Base-by-base conservation (phyloP, 78 protist species). In the Planoprotostelium fungivorum region DNA sequence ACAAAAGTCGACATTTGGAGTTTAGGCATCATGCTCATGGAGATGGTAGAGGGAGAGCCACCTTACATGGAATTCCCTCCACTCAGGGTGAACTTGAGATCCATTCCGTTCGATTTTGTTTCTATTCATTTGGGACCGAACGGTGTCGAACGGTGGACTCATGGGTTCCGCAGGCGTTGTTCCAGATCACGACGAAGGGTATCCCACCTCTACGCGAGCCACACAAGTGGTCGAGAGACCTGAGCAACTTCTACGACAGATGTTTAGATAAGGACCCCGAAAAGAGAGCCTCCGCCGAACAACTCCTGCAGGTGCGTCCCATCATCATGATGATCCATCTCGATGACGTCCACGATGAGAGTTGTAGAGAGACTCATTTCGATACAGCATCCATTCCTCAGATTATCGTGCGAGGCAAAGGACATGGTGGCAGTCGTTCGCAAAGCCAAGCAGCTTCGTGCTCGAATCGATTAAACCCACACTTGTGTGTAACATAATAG, bases 41-140 rank as follows among this genome's bases (percentile, higher is more conserved):
- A 98, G 91, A 90, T 96, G 95, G 96, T 94, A n/a, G 98, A 96
- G 85, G 94, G 97, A 16, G 96, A 97, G 89, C 98, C 99, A 37
- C 99, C 99, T 39, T 95, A 94, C 91, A 89, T 97, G 92, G 87
- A 89, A 34, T 63, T 85, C 83, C 83, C 36, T 37, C 38, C 83
- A 5, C 38, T 36, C 87, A 85, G 36, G 87, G 38, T 63, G 16
- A 23, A n/a, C n/a, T n/a, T n/a, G n/a, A n/a, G n/a, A n/a, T n/a
- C n/a, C n/a, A n/a, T n/a, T n/a, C n/a, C n/a, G n/a, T n/a, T n/a
- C n/a, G n/a, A n/a, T n/a, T 63, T 63, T n/a, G 84, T 83, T 83
- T 83, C 29, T 83, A 83, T 83, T 83, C 29, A 83, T 29, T n/a
- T n/a, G 29, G n/a, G n/a, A n/a, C n/a, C n/a, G 36, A 63, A 5